A percentile compares a stretch with the other conserved stretches of the same genome.
Evolutionary conservation across 768 basidiomycete genomes (phyloP).

Genomic region (Russula abietina): DNA sequence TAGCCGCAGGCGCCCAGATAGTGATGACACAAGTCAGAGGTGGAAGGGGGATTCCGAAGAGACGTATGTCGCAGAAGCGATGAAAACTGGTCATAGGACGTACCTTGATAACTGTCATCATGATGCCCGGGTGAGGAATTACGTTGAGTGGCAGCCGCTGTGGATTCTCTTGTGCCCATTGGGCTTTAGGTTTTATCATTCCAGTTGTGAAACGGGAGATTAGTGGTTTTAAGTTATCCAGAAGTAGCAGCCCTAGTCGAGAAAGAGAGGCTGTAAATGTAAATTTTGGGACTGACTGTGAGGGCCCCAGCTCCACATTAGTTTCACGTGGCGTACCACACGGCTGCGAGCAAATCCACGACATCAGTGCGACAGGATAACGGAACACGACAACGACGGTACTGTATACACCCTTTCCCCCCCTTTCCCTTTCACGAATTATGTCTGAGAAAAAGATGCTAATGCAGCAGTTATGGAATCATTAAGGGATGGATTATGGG

Average conservation of each 20-base stretch:
- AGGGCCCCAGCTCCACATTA: background rate
- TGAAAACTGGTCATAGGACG: background rate
- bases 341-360: background rate
- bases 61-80: background rate
- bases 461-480: background rate
- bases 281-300: background rate
- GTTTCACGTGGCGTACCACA: too few species aligned
- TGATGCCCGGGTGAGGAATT: constrained; percentile 11
- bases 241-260: background rate
- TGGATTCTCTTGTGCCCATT: background rate
- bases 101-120: constrained; percentile 10
- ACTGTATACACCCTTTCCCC: background rate
- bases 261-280: background rate
- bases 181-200: constrained; percentile 1
- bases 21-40: constrained; percentile 4
- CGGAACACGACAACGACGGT: background rate
- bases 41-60: constrained; percentile 3
- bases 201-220: background rate
- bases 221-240: background rate
- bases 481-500: constrained; percentile 1
- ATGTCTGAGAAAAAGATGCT: background rate
- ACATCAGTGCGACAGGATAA: background rate
- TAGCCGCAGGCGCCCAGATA: background rate
- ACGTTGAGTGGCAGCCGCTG: constrained; percentile 1
- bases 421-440: constrained; percentile 2